A percentile compares a stretch with the other conserved stretches of the same genome.
These are phyloP conservation scores for Yarrowia deformans DNA, from an alignment of 805 yeast species.

Conservation along the genomic window DNA sequence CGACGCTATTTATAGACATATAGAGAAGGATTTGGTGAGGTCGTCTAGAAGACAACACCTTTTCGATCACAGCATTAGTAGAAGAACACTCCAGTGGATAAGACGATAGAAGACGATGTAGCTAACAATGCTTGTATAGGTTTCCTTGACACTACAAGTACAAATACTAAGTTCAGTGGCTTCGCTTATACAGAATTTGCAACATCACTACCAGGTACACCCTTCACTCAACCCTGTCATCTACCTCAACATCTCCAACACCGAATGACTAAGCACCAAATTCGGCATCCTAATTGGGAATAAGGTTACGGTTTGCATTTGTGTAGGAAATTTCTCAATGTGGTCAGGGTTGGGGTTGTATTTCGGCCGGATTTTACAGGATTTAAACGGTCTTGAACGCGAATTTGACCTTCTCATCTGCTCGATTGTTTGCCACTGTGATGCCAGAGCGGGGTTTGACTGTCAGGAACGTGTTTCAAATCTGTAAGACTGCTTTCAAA, in stretches of 20 bases:
- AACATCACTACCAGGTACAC: too few species aligned
- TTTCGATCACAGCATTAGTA: not conserved
- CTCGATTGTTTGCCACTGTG: not conserved
- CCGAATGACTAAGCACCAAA: not conserved
- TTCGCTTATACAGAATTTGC: too few species aligned
- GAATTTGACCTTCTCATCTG: not conserved
- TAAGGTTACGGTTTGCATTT: not conserved
- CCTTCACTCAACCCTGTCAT: too few species aligned
- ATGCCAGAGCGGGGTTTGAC: too few species aligned
- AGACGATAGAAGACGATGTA: not conserved
- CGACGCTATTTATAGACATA: not conserved
- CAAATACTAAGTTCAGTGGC: too few species aligned
- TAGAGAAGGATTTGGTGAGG: not conserved
- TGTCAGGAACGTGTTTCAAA: not conserved
- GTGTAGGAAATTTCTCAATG: not conserved
- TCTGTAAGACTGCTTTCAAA: slow-evolving; percentile 2
- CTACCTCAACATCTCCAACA: too few species aligned
- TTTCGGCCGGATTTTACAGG: too few species aligned
- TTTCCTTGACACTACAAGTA: too few species aligned
- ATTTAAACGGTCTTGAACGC: not conserved
- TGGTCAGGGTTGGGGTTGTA: slow-evolving; percentile 3
- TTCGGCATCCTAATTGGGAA: slow-evolving; percentile 18
- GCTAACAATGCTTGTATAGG: too few species aligned
- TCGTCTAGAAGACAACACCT: too few species aligned
- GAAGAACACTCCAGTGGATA: too few species aligned